These are phyloP conservation scores for Phytophthora pluvialis DNA, from an alignment of 352 stramenopile species.

Conservation along the genomic window DNA sequence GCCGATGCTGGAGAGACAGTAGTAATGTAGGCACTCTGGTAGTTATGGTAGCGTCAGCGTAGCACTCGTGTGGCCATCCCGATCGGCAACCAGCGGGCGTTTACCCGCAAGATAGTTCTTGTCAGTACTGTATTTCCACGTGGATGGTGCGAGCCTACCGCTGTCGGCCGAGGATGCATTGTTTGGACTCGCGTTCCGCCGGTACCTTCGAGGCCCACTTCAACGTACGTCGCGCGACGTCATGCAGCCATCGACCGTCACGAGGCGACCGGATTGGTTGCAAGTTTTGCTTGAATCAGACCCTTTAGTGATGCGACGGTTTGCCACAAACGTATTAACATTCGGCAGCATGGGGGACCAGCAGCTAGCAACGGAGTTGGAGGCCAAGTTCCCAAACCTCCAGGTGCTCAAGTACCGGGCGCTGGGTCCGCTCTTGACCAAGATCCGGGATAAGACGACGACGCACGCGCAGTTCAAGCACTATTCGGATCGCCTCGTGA, in stretches of 20 bases:
- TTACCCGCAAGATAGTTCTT: slow-evolving; percentile 13
- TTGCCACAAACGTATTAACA: too few relatives aligned
- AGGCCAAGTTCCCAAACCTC: slow-evolving; percentile 59
- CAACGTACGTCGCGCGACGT: too few relatives aligned
- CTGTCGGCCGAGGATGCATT: too few relatives aligned
- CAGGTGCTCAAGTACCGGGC: slow-evolving; percentile 69
- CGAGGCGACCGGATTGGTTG: too few relatives aligned
- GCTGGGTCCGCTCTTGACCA: slow-evolving; percentile 62
- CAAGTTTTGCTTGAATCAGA: too few relatives aligned
- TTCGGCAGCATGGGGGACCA: slow-evolving; percentile 37
- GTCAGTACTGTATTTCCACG: slow-evolving; percentile 17
- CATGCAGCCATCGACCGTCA: too few relatives aligned
- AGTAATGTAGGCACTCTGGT: slow-evolving; percentile 17
- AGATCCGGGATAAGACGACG: slow-evolving; percentile 70
- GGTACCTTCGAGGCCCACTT: slow-evolving; percentile 2
- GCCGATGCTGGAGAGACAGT: slow-evolving; percentile 2
- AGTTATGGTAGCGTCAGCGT: slow-evolving; percentile 12
- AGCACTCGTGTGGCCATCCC: not conserved
- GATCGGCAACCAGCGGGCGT: not conserved
- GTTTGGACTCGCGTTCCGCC: too few relatives aligned
- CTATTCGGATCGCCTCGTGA: slow-evolving; percentile 78
- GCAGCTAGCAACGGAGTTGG: slow-evolving; percentile 49
- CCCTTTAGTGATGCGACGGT: too few relatives aligned
- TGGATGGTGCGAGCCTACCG: slow-evolving; percentile 20
- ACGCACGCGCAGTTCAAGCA: slow-evolving; percentile 73